These are phyloP conservation scores for Allium sativum DNA, from an alignment of 106 monocot genomes.

Conservation along the genomic window DNA sequence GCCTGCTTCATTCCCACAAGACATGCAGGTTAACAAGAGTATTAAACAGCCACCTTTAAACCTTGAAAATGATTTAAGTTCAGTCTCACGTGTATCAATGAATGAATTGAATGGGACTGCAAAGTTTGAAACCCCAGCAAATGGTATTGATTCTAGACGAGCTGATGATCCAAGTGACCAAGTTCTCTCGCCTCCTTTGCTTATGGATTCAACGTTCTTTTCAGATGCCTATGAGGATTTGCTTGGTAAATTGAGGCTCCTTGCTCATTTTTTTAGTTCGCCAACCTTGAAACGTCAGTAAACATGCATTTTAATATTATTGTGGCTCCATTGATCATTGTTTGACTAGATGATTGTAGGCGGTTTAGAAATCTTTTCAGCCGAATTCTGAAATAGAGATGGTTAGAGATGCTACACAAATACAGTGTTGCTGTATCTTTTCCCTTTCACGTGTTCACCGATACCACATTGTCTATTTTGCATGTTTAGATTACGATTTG, in stretches of 20 bases:
- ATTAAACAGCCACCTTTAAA: slow-evolving; percentile 5
- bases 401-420: too few relatives aligned
- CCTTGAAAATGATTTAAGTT: background rate
- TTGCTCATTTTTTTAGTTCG: too few relatives aligned
- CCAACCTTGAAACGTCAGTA: too few relatives aligned
- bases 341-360: background rate
- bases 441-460: too few relatives aligned
- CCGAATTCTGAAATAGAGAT: background rate
- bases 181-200: slow-evolving; percentile 49
- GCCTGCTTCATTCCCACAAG: slow-evolving; percentile 28
- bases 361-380: background rate
- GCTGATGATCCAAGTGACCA: slow-evolving; percentile 37
- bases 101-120: slow-evolving; percentile 4
- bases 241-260: slow-evolving; percentile 32
- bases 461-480: too few relatives aligned
- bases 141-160: slow-evolving; percentile 5
- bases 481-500: too few relatives aligned
- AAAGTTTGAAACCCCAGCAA: background rate
- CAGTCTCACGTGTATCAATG: too few relatives aligned
- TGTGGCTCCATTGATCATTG: background rate
- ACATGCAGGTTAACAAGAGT: background rate
- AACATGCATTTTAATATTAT: background rate
- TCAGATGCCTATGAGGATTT: slow-evolving; percentile 51
- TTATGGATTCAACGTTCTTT: slow-evolving; percentile 40
- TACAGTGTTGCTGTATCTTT: too few relatives aligned